Evolutionary conservation across 129 eudicot species (phyloP).

Genomic region (Erigeron canadensis): DNA sequence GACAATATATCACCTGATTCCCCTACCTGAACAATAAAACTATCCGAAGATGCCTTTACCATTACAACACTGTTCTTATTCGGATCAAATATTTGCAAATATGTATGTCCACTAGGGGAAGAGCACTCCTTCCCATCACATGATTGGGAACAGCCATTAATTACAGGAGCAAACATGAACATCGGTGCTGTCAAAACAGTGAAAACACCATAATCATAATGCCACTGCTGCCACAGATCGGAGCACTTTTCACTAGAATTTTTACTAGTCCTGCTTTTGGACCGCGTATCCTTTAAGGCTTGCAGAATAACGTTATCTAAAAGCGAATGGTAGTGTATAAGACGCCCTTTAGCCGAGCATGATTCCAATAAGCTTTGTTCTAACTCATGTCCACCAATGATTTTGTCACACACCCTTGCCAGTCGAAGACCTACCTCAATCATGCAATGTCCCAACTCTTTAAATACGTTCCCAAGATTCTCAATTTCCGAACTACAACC

Average conservation of each 20-base stretch:
- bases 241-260: slow-evolving; percentile 14
- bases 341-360: slow-evolving; percentile 85
- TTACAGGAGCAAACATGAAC: slow-evolving; percentile 48
- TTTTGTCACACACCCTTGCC: slow-evolving; percentile 73
- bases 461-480: slow-evolving; percentile 50
- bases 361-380: slow-evolving; percentile 72
- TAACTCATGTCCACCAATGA: slow-evolving; percentile 76
- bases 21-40: slow-evolving; percentile 89
- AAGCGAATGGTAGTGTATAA: slow-evolving; percentile 82
- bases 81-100: slow-evolving; percentile 67
- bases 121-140: slow-evolving; percentile 42
- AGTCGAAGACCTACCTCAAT: slow-evolving; percentile 74
- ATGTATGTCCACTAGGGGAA: slow-evolving; percentile 66
- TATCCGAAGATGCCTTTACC: slow-evolving; percentile 58
- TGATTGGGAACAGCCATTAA: slow-evolving; percentile 16
- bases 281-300: slow-evolving; percentile 23
- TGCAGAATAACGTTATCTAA: slow-evolving; percentile 52
- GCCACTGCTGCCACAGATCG: slow-evolving; percentile 96
- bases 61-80: slow-evolving; percentile 39
- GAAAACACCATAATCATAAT: slow-evolving; percentile 93
- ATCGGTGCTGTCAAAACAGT: slow-evolving; percentile 79
- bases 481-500: neutral
- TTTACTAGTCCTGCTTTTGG: slow-evolving; percentile 11
- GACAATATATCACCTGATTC: slow-evolving; percentile 86
- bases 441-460: slow-evolving; percentile 78